Conservation (phyloP, 495 filamentous ascomycete genomes). For the Talaromyces adpressus region DNA sequence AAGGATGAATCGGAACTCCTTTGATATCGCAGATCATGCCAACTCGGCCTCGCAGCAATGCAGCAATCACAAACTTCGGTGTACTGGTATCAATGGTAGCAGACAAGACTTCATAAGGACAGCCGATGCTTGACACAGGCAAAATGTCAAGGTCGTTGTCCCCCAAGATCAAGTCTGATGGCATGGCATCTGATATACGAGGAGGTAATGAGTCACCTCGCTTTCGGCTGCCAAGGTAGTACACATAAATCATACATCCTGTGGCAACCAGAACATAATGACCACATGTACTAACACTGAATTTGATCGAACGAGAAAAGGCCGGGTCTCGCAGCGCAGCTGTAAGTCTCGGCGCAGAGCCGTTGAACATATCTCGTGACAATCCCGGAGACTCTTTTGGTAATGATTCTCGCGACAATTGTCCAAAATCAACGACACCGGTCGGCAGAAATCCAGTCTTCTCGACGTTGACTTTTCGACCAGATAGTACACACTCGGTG, state of each 20-base stretch:
- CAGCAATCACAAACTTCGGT: conserved; percentile 50
- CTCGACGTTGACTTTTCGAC: conserved; percentile 40
- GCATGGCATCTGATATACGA: conserved; percentile 2
- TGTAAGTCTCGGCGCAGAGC: conserved; percentile 11
- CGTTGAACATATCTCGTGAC: conserved; percentile 7
- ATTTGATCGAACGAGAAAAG: conserved; percentile 19
- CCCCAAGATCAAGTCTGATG: not conserved
- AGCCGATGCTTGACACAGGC: conserved; percentile 48
- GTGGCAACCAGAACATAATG: conserved; percentile 52
- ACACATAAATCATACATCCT: conserved; percentile 55
- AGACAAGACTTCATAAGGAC: conserved; percentile 51
- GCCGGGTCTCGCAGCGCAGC: conserved; percentile 1
- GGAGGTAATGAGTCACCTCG: conserved; percentile 10
- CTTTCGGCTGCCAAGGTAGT: conserved; percentile 36
- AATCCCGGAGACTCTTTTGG: conserved; percentile 10
- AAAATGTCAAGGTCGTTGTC: conserved; percentile 24
- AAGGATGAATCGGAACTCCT: not conserved
- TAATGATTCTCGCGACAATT: conserved; percentile 15
- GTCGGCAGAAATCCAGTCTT: conserved; percentile 21
- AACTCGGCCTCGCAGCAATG: conserved; percentile 53
- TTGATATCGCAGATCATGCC: conserved; percentile 57
- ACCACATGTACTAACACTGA: conserved; percentile 54
- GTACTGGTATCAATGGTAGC: conserved; percentile 59
- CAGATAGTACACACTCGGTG: conserved; percentile 52
- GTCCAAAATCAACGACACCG: conserved; percentile 25